Evolutionary conservation across 176 grass and related monocot genomes (phyloP).

Genomic region (Poa annua): DNA sequence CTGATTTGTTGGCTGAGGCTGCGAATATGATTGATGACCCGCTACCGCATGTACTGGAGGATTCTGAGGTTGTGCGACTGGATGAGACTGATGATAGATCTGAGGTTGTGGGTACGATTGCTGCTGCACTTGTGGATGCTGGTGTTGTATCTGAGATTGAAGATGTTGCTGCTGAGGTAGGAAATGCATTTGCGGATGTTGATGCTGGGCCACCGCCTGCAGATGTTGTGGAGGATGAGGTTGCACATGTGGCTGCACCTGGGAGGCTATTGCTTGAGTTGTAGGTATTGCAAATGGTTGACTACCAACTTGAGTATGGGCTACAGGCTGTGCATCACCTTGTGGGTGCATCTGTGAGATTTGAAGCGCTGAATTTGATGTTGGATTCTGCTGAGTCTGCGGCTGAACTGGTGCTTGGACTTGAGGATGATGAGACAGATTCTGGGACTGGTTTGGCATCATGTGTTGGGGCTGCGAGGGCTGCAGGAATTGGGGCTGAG

Average conservation of each 20-base stretch:
- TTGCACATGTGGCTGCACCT: conserved; percentile 48
- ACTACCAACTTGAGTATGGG: conserved; percentile 52
- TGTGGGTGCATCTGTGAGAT: conserved; percentile 47
- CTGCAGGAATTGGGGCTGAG: conserved; percentile 54
- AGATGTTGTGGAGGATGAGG: conserved; percentile 49
- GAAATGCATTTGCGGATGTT: conserved; percentile 51
- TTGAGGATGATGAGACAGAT: conserved; percentile 40
- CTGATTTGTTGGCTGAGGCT: conserved; percentile 56
- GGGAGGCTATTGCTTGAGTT: conserved; percentile 40
- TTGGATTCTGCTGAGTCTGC: conserved; percentile 53
- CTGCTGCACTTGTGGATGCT: conserved; percentile 47
- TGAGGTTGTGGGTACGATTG: conserved; percentile 66
- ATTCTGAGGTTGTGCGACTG: conserved; percentile 57
- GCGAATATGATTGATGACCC: conserved; percentile 58
- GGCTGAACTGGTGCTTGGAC: conserved; percentile 48
- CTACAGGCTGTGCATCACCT: conserved; percentile 50
- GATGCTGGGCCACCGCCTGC: conserved; percentile 44
- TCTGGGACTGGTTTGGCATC: conserved; percentile 46
- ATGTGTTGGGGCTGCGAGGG: conserved; percentile 41
- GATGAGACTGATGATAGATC: conserved; percentile 47
- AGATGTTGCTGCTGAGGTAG: conserved; percentile 54
- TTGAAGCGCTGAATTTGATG: conserved; percentile 54
- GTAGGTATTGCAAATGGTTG: conserved; percentile 56
- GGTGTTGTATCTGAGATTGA: conserved; percentile 52
- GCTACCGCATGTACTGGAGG: conserved; percentile 46